Percentiles rank a stretch among this genome's conserved stretches.
phyloP scores from a whole-genome alignment of 1,284 basidiomycete genomes.

The Prillingera fragicola region DNA sequence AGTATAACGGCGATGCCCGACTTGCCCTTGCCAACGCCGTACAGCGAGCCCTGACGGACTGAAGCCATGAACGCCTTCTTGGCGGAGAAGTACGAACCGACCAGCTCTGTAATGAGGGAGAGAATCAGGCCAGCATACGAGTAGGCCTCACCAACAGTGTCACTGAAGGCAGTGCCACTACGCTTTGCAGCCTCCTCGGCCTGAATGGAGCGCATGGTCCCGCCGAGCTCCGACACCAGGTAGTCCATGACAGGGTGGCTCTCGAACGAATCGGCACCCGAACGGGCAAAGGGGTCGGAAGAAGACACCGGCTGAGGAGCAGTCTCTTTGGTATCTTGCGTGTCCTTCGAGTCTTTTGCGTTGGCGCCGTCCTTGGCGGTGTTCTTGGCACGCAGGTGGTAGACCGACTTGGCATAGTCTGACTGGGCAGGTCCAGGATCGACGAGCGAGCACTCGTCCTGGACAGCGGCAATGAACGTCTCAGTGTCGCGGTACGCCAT shows the following conservation, averaged over 20 bases:
- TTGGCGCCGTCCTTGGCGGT: constrained; percentile 6
- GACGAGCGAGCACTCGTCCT: constrained; percentile 65
- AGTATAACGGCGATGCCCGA: constrained; percentile 54
- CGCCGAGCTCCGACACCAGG: constrained; percentile 30
- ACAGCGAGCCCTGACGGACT: constrained; percentile 54
- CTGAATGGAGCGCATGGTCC: constrained; percentile 13
- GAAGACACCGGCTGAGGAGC: constrained; percentile 1
- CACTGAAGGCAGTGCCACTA: constrained; percentile 2
- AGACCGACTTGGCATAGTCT: constrained; percentile 51
- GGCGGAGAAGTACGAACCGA: constrained; percentile 89
- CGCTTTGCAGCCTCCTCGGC: constrained; percentile 12
- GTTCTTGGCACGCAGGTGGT: constrained; percentile 56
- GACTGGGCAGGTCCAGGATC: constrained; percentile 59
- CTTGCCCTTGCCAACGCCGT: constrained; percentile 50
- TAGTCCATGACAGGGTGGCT: constrained; percentile 29
- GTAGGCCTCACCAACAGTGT: constrained; percentile 8
- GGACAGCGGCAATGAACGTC: constrained; percentile 68
- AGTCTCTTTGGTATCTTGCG: background rate
- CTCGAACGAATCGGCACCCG: constrained; percentile 11
- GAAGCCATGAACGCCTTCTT: constrained; percentile 82
- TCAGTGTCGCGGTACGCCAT: constrained; percentile 75
- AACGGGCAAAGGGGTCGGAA: constrained; percentile 52
- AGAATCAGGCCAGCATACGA: constrained; percentile 78
- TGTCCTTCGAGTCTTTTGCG: constrained; percentile 9
- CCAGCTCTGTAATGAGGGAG: constrained; percentile 83